A percentile compares a stretch with the other conserved stretches of the same genome.
These are phyloP conservation scores for Hypoxylon perforatum DNA, from an alignment of 495 filamentous ascomycete genomes.

Conservation along the genomic window DNA sequence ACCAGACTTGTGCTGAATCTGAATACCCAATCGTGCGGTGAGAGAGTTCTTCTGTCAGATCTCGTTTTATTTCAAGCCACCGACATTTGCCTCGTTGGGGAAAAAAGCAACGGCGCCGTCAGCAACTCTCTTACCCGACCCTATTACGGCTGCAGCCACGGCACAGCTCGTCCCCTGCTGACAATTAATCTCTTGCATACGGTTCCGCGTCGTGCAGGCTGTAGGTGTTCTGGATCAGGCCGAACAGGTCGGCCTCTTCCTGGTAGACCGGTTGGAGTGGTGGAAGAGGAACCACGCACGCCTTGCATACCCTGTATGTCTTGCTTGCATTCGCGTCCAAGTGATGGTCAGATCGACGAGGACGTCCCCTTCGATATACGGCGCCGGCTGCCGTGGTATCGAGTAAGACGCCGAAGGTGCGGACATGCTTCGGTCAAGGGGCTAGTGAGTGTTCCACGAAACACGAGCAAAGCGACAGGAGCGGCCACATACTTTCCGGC, in stretches of 20 bases:
- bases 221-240: conserved; percentile 22
- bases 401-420: background rate
- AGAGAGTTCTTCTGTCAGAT: conserved; percentile 19
- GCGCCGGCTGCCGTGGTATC: background rate
- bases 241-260: conserved; percentile 1
- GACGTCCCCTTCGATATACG: background rate
- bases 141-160: conserved; percentile 31
- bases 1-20: conserved; percentile 7
- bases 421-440: background rate
- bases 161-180: conserved; percentile 22
- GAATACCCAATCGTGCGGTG: conserved; percentile 4
- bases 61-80: conserved; percentile 11
- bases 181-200: conserved; percentile 27
- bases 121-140: conserved; percentile 27
- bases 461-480: background rate
- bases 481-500: background rate
- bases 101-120: conserved; percentile 18
- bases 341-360: conserved; percentile 2
- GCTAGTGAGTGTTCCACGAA: background rate
- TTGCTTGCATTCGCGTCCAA: conserved; percentile 15
- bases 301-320: conserved; percentile 7
- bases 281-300: conserved; percentile 4
- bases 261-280: conserved; percentile 10
- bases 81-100: conserved; percentile 16
- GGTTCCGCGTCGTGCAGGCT: conserved; percentile 18